Base-by-base conservation (phyloP, 2,329 filamentous ascomycete species). In the Fusarium illudens region DNA sequence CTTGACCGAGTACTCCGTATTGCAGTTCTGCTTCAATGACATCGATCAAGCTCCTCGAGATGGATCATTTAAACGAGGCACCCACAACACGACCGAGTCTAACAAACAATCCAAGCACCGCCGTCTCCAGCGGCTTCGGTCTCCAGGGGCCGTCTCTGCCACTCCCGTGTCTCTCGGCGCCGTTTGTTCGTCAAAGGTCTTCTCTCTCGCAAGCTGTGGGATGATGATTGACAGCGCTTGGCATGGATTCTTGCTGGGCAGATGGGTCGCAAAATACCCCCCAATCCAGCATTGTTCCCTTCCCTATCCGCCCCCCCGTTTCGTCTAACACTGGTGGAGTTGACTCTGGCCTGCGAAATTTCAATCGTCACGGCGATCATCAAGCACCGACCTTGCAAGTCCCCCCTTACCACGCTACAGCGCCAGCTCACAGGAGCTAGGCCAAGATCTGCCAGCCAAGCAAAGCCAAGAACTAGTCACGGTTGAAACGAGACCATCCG, bases 351-450 rank as follows among this genome's bases (percentile, higher is more conserved):
- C 20, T 56, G 53, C 32, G 62, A 74, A 73, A 75, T 75, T 75
- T 75, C 67, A 73, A 75, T 75, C 71, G 71, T 62, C 73, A 65
- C 53, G 60, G 60, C 39, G 71, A 73, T 74, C 73, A 27, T 34
- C 59, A 22, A 56, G 49, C 36, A 65, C 51, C 19, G 12, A 34
- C 61, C 48, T 54, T 27, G 54, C 49, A 49, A 22, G 19, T 25
- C 62, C 42, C 17, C 17, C 46, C 19, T 20, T 10, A 27, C 19
- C 19, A 52, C 13, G 49, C 30, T 32, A 34, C 37, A 10, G 12
- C 50, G 15, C 50, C 22, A 32, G 20, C 19, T 22, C 33, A 19
- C 33, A 37, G 19, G 13, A n/a, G 22, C 25, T 20, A 22, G 25
- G 29, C 22, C 67, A 57, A 64, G 58, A 68, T 68, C 67, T 68